Evolutionary conservation across 495 filamentous ascomycete genomes (phyloP), one percentile per base, ranked within the genome.

Genomic region (Pseudoneurospora amorphoporcata): DNA sequence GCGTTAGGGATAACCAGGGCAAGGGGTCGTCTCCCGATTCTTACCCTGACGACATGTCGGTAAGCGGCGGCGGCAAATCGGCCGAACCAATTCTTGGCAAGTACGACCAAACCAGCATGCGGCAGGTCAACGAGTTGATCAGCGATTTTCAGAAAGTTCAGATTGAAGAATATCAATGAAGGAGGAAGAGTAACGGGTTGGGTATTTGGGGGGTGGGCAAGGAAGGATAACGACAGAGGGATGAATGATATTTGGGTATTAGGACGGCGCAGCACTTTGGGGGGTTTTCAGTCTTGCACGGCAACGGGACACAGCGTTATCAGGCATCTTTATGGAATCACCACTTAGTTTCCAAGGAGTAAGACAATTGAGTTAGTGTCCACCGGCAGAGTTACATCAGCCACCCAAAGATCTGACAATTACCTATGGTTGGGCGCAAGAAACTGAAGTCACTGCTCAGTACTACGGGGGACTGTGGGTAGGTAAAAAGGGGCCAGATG

Each of bases 71-170:
- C 39, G 43, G 69, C 39, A 75, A 70, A 10, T 75, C 73, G 6
- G 47, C 68, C 32, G 75, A 78, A 16, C 78, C 78, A 1, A 78
- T 80, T 37, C 73, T 80, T 9, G 71, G 74, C 61, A 80, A 80
- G 70, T 80, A 80, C 70, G 78, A 80, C 71, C 78, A 80, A 39
- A 80, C 78, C 19, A 80, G 78, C 72, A 80, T 80, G 78, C 77
- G 78, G 17, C 78, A 80, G 69, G 77, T 80, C 72, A 80, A 80
- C 61, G 78, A 80, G 37, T 69, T 80, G 14, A 80, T 80, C n/a
- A 70, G 73, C 61, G 77, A 72, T 32, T 80, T 78, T 23, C 73
- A 77, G 37, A 74, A 70, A 19, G 74, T 80, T 68, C 72, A 74
- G 16, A 43, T 80, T 39, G 76, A 73, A 10, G 76, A 72, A 35